Base-by-base conservation (phyloP, 2,329 filamentous ascomycete species). In the Clonostachys chloroleuca region DNA sequence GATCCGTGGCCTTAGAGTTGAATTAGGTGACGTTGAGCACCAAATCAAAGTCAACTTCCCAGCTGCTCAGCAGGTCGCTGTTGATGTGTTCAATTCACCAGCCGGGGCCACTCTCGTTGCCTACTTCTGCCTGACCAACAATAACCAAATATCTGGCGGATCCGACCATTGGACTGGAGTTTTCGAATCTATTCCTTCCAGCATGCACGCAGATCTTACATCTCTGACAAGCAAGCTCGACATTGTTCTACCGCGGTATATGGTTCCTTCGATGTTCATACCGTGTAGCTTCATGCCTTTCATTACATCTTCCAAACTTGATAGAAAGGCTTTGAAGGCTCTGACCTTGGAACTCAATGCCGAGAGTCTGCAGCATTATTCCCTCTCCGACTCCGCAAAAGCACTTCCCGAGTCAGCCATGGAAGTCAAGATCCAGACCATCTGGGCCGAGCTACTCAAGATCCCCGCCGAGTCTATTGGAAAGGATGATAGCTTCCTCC, bases 1-100 rank as follows among this genome's bases (percentile, higher is more conserved):
- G 55, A 56, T 81, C 13, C 67, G 70, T 30, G 81, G 80, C 41
- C 78, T 70, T 47, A 57, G 75, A 47, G 63, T 77, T 49, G 80
- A 73, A 59, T 62, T 74, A 12, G 48, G 40, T 16, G 49, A 51
- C n/a, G 33, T 51, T 37, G 49, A 51, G 43, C 20, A 49, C 36
- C 17, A 42, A 10, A 42, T 42, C 30, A 40, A 40, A 16, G 9
- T 16, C n/a, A 30, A 12, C 16, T 10, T 50, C 12, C 35, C 43
- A 5, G 14, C 40, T 24, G 48, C 41, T 4, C 20, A 43, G 9
- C 34, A 43, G 7, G 42, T 50, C 16, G 50, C 41, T 5, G 50
- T 42, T 5, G 50, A 52, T 13, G 42, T 52, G 30, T 46, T 53
- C 9, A 16, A 34, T 16, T 17, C 20, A n/a, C 7, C 14, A 39